Evolutionary conservation across 768 basidiomycete species (phyloP), one percentile per base, ranked within the genome.

Genomic region (Naganishia onofrii): DNA sequence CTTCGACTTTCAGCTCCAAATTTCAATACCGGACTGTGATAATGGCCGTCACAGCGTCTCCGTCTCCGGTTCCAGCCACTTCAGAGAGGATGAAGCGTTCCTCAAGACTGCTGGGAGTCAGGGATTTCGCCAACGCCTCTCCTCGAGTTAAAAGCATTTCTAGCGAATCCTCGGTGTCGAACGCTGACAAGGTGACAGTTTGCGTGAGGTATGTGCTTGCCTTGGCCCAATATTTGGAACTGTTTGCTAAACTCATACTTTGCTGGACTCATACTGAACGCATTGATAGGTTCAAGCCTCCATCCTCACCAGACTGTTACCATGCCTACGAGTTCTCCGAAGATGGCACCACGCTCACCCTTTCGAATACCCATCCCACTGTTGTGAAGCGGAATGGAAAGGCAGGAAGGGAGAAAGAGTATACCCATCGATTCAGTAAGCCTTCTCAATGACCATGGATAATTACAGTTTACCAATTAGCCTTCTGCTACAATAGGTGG

Each of bases 341-440:
- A 3, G 56, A 69, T 28, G 67, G 74, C 3, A 66, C 68, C 6
- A 77, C 74, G 0, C 71, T 80, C 10, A 68, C 72, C 7, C 69
- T 80, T 15, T 75, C 77, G 12, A 75, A 77, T 26, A 48, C 76
- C 28, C 79, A 80, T 72, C 78, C 79, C 15, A 79, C 77, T 51
- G 77, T 80, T 12, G 65, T 73, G 38, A 77, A 78, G 67, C 67
- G 79, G 52, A 78, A 78, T 8, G 77, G 79, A 9, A 80, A 80
- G 66, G 71, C 76, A 8, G 78, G 78, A 2, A 60, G 79, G 63
- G 77, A 78, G 69, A 71, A 73, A 34, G 78, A 78, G 55, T 80
- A 80, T 63, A 76, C 73, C 0, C 78, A 79, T 66, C 75, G 72
- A 1, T 79, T 80, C 68, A 78, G 79, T 79, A 42, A 66, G 79